Conservation (phyloP, 192 early-diverging fungal genomes). For the Lobulomyces angularis region DNA sequence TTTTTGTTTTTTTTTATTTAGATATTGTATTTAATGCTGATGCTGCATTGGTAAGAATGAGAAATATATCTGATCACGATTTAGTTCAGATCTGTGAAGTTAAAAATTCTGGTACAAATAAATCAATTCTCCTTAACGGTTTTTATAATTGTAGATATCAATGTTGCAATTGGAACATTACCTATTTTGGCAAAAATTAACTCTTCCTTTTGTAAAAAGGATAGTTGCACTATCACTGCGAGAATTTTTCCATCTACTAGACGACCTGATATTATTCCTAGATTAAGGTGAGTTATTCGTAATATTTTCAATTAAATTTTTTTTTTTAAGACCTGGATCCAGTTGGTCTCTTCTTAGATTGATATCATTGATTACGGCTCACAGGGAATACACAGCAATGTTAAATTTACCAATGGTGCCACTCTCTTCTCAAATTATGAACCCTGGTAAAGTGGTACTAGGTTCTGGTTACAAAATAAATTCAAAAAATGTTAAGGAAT, state of each 20-base stretch:
- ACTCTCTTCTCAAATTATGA: slow-evolving; percentile 51
- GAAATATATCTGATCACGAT: no score
- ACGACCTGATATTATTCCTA: slow-evolving; percentile 8
- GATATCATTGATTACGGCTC: slow-evolving; percentile 55
- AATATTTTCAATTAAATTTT: no score
- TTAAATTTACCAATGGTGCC: slow-evolving; percentile 46
- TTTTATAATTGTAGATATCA: background rate
- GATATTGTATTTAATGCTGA: no score
- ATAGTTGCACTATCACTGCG: slow-evolving; percentile 17
- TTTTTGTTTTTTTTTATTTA: no score
- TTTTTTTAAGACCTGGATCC: slow-evolving; percentile 13
- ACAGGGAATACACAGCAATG: slow-evolving; percentile 77
- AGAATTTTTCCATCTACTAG: slow-evolving; percentile 11
- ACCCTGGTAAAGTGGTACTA: slow-evolving; percentile 23
- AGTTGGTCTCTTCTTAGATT: slow-evolving; percentile 28
- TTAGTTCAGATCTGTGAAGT: no score
- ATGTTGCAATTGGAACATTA: background rate
- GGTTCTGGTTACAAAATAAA: slow-evolving; percentile 18
- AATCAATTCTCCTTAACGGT: no score
- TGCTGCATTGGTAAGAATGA: no score
- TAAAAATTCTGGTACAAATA: no score
- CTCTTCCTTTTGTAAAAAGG: slow-evolving; percentile 10
- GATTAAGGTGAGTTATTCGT: slow-evolving; percentile 21
- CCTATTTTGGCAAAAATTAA: slow-evolving; percentile 23
- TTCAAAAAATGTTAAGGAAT: slow-evolving; percentile 14